Percentiles rank a stretch among this genome's conserved stretches.
phyloP scores from a whole-genome alignment of 345 rosid species.

The Populus euphratica region DNA sequence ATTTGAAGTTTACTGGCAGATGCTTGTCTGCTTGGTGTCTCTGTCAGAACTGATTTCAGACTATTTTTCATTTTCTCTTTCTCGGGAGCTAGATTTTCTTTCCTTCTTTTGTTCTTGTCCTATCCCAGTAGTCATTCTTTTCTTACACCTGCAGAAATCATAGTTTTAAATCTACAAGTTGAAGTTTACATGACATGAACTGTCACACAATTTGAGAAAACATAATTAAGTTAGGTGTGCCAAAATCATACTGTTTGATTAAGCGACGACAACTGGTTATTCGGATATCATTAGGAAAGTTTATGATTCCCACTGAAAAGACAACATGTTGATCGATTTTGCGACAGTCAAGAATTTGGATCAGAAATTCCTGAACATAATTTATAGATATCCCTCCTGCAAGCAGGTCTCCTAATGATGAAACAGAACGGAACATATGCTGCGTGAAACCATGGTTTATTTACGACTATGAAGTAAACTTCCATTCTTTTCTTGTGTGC shows the following conservation, averaged over 20 bases:
- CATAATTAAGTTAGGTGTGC: not conserved
- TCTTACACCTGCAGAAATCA: not conserved
- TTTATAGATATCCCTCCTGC: not conserved
- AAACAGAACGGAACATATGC: not conserved
- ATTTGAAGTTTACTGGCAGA: not conserved
- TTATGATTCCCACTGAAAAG: not conserved
- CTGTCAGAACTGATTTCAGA: not conserved
- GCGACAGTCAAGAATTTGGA: not conserved
- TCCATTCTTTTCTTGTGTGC: not conserved
- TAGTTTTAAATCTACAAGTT: not conserved
- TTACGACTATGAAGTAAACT: not conserved
- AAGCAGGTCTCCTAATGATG: conserved; percentile 4
- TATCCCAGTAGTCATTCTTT: not conserved
- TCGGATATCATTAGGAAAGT: not conserved
- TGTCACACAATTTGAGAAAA: not conserved
- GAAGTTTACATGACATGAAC: not conserved
- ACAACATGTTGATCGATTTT: not conserved
- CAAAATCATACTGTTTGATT: not conserved
- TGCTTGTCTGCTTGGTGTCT: not conserved
- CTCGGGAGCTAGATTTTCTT: not conserved
- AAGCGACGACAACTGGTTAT: not conserved
- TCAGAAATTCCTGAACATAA: not conserved
- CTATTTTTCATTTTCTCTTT: not conserved
- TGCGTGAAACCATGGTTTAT: not conserved
- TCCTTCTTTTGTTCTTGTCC: not conserved